Conservation (phyloP, 495 filamentous ascomycete species). For the Penicillium mononematosum region DNA sequence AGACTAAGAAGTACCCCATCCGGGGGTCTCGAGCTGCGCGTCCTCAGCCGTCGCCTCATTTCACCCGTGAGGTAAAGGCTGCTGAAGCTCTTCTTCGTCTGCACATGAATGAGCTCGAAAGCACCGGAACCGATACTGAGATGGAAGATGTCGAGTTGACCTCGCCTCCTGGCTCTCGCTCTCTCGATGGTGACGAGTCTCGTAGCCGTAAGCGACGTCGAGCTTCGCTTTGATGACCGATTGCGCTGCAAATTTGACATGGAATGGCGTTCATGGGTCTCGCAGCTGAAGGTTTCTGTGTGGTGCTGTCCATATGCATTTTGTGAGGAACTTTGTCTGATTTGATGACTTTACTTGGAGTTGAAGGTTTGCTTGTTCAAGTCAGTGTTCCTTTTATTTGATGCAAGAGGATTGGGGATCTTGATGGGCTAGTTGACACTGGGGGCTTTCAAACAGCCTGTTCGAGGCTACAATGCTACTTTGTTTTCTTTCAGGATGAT, state of each 20-base stretch:
- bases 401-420: neutral
- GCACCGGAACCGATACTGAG: slow-evolving; percentile 9
- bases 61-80: slow-evolving; percentile 50
- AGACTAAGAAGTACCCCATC: slow-evolving; percentile 14
- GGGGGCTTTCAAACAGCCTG: neutral
- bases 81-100: slow-evolving; percentile 57
- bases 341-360: slow-evolving; percentile 1
- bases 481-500: too few relatives aligned
- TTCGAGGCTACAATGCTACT: neutral
- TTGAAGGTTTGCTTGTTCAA: neutral
- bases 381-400: neutral
- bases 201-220: slow-evolving; percentile 20
- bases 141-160: slow-evolving; percentile 16
- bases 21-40: slow-evolving; percentile 1
- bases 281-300: neutral
- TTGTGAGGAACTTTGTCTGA: slow-evolving; percentile 3
- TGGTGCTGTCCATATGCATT: slow-evolving; percentile 1
- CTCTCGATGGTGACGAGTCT: neutral
- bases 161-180: neutral
- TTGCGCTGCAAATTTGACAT: neutral
- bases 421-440: neutral
- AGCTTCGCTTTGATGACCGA: slow-evolving; percentile 19
- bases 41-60: slow-evolving; percentile 6
- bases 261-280: slow-evolving; percentile 4
- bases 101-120: slow-evolving; percentile 44